Percentiles rank a stretch among this genome's conserved stretches.
phyloP scores from a whole-genome alignment of 148 eudicot species.

The Salicornia ramosissima region DNA sequence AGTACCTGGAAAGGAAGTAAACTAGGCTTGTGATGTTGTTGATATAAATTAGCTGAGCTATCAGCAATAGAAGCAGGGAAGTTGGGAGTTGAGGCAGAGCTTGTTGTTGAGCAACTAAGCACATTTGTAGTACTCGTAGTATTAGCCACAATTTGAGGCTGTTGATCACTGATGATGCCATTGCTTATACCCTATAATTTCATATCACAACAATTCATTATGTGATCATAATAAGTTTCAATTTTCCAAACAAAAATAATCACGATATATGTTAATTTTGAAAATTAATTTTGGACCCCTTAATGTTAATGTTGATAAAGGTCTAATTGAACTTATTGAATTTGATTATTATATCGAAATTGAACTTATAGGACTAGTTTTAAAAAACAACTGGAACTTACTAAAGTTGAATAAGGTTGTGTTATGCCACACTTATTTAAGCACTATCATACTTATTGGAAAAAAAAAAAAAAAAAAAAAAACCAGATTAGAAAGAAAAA shows the following conservation, averaged over 20 bases:
- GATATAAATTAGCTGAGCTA: slow-evolving; percentile 13
- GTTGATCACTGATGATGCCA: slow-evolving; percentile 14
- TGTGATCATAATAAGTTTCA: background rate
- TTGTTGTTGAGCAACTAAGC: slow-evolving; percentile 16
- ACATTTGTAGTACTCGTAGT: slow-evolving; percentile 1
- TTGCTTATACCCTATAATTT: slow-evolving; percentile 21
- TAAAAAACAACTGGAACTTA: no score
- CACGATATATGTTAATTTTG: no score
- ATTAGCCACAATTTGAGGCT: background rate
- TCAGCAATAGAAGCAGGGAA: slow-evolving; percentile 14
- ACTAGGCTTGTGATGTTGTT: slow-evolving; percentile 18
- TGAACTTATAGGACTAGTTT: no score
- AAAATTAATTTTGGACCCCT: no score
- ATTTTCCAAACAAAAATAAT: background rate
- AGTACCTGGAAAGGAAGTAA: slow-evolving; percentile 23
- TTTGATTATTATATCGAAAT: no score
- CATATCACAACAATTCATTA: background rate
- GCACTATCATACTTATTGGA: no score
- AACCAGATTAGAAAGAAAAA: no score
- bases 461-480: no score
- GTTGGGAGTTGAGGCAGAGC: slow-evolving; percentile 14
- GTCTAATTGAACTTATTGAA: no score
- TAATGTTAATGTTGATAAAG: no score
- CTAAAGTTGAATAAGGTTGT: no score
- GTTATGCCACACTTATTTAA: no score